Evolutionary conservation across 2,329 filamentous ascomycete species (phyloP).

Genomic region (Epicoccum sorghinum): DNA sequence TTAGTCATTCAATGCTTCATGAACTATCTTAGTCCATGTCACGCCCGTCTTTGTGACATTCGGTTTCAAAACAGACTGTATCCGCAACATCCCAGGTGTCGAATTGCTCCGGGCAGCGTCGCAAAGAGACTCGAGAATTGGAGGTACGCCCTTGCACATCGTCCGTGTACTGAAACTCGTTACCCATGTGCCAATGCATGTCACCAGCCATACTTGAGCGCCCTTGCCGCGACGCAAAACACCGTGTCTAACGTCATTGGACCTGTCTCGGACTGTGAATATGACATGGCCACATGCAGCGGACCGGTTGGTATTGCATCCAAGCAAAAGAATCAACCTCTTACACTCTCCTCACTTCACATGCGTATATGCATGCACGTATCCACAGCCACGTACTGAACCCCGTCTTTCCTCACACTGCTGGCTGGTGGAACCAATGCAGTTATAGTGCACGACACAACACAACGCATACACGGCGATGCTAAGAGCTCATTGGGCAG

Average conservation of each 20-base stretch:
- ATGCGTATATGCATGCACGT: constrained; percentile 9
- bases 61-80: not conserved
- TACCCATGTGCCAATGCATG: constrained; percentile 13
- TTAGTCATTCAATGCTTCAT: constrained; percentile 8
- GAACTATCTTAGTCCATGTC: not conserved
- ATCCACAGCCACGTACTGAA: constrained; percentile 12
- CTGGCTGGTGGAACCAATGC: constrained; percentile 9
- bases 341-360: constrained; percentile 6
- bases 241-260: constrained; percentile 1
- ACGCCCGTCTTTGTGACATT: not conserved
- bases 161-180: constrained; percentile 16
- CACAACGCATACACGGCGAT: not conserved
- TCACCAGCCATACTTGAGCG: constrained; percentile 6
- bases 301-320: not conserved
- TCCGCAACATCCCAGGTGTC: not conserved
- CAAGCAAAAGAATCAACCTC: not conserved
- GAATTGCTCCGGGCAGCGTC: not conserved
- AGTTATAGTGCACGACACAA: constrained; percentile 11
- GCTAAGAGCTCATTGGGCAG: constrained; percentile 1
- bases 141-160: constrained; percentile 12
- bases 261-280: constrained; percentile 2
- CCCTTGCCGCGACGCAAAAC: constrained; percentile 10
- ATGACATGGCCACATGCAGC: constrained; percentile 9
- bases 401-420: constrained; percentile 1
- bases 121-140: constrained; percentile 1